Percentiles rank a stretch among this genome's conserved stretches.
Evolutionary conservation across 345 rosid genomes (phyloP).

Genomic region (Conringia planisiliqua): DNA sequence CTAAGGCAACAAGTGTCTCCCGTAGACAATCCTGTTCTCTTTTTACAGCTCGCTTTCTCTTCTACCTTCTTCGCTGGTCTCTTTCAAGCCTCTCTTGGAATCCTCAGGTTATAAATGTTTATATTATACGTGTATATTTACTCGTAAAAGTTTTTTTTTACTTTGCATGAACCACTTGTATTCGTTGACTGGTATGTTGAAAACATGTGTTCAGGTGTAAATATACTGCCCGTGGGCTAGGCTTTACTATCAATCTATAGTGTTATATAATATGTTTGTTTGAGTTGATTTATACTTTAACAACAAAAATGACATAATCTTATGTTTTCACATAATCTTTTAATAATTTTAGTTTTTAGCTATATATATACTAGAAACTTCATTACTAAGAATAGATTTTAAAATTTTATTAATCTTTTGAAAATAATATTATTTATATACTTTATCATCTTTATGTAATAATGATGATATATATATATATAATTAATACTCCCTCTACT

Average conservation of each 20-base stretch:
- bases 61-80: constrained; percentile 94
- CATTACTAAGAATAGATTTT: neutral
- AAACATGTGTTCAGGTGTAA: neutral
- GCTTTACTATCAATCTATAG: neutral
- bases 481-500: no score
- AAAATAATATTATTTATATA: no score
- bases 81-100: constrained; percentile 89
- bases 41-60: constrained; percentile 83
- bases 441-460: no score
- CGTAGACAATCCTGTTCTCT: constrained; percentile 50
- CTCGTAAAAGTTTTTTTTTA: neutral
- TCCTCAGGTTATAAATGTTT: constrained; percentile 53
- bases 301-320: neutral
- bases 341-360: neutral
- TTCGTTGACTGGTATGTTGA: neutral
- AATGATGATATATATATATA: no score
- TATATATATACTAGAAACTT: neutral
- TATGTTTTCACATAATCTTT: neutral
- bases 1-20: constrained; percentile 84
- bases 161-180: neutral
- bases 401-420: no score
- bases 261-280: neutral
- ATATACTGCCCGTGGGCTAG: constrained; percentile 5
- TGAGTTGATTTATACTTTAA: neutral
- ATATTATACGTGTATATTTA: neutral